These are phyloP conservation scores for Thielaviopsis ethacetica DNA, from an alignment of 2,329 filamentous ascomycete species.

Conservation along the genomic window DNA sequence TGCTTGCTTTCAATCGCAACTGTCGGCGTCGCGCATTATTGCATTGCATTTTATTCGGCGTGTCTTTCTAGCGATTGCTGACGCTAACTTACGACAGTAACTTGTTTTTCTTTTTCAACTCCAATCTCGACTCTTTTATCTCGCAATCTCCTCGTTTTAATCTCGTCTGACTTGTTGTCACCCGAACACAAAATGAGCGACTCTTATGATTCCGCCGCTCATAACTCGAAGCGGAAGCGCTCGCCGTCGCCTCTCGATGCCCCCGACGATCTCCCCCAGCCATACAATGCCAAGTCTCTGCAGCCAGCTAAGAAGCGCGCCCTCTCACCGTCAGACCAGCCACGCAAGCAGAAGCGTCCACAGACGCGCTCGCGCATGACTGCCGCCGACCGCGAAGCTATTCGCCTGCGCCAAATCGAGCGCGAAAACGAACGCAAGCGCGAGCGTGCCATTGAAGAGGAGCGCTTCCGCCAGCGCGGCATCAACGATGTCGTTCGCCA, in stretches of 20 bases:
- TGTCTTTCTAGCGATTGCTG: background rate
- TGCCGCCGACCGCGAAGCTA: conserved; percentile 49
- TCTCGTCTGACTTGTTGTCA: background rate
- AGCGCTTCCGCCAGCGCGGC: conserved; percentile 28
- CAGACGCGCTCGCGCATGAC: conserved; percentile 51
- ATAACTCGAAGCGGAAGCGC: conserved; percentile 20
- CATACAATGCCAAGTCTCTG: conserved; percentile 42
- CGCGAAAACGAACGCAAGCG: conserved; percentile 26
- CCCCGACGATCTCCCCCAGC: conserved; percentile 34
- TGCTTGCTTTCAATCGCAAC: no score
- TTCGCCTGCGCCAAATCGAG: conserved; percentile 45
- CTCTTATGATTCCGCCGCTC: background rate
- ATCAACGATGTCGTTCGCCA: conserved; percentile 75
- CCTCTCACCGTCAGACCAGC: conserved; percentile 36
- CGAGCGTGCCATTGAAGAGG: conserved; percentile 21
- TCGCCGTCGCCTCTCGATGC: conserved; percentile 19
- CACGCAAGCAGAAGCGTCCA: conserved; percentile 53
- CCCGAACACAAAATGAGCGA: background rate
- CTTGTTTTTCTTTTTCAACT: background rate
- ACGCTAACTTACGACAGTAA: background rate
- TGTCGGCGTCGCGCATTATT: no score
- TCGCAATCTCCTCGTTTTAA: background rate
- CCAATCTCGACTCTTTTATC: background rate
- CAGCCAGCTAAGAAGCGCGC: conserved; percentile 42
- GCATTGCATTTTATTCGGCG: background rate